Conservation (phyloP, 805 yeast species). For the Wickerhamiella musiphila region DNA sequence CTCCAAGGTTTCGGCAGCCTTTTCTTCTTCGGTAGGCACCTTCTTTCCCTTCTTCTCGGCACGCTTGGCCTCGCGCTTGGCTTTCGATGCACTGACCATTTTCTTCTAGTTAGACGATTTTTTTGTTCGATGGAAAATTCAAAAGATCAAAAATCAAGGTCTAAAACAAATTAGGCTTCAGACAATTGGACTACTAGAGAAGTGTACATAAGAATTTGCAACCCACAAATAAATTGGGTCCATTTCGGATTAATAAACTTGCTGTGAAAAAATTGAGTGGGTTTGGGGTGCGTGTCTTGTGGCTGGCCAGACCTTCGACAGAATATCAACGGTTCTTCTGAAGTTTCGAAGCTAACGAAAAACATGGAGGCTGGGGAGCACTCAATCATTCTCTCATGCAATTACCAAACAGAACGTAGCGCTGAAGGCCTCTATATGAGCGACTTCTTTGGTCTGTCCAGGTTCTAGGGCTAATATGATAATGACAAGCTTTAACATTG, state of each 20-base stretch:
- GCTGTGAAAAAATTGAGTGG: no score
- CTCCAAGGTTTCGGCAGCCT: slow-evolving; percentile 31
- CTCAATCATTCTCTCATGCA: no score
- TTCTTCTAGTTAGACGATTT: not conserved
- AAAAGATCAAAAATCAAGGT: not conserved
- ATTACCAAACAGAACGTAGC: no score
- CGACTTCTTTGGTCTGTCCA: no score
- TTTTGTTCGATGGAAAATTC: not conserved
- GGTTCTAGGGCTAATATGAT: no score
- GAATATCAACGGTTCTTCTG: no score
- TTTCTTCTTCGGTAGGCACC: slow-evolving; percentile 33
- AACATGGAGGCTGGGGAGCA: no score
- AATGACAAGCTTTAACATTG: no score
- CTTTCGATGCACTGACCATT: slow-evolving; percentile 70
- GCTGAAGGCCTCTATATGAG: no score
- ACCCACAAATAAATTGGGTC: not conserved
- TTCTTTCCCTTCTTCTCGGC: slow-evolving; percentile 58
- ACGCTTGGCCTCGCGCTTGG: slow-evolving; percentile 95
- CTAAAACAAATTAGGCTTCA: not conserved
- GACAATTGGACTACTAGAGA: not conserved
- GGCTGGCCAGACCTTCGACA: no score
- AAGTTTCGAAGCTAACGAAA: no score
- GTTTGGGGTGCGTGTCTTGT: no score
- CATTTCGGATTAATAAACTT: not conserved
- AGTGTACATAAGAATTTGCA: not conserved